Evolutionary conservation across 257 asterid genomes (phyloP), one percentile per base, ranked within the genome.

Genomic region (Gentiana straminea): DNA sequence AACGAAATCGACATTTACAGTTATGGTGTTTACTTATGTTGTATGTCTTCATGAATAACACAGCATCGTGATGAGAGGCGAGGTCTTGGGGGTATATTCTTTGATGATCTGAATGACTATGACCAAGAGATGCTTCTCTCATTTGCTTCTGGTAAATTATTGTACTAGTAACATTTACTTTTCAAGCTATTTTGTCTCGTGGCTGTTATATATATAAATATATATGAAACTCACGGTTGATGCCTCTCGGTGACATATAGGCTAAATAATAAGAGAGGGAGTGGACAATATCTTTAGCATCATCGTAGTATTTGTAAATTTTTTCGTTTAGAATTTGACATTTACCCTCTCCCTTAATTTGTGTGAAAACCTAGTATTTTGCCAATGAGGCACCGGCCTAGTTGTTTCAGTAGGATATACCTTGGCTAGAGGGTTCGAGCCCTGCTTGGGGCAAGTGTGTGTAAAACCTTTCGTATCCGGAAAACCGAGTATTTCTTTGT

Each of bases 51-150:
- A 34, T 65, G 8, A 33, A 13, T 59, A 13, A 36, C 79, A 82
- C 83, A 92, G 98, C 98, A 92, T 69, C 94, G 97, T 36, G 86
- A 79, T 63, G 98, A 91, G 76, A 87, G 98, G 60, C 92, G 98
- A 59, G 98, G 98, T 60, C 94, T 92, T 47, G 98, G 98, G 65
- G 98, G 98, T 72, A 88, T 92, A 64, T 88, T 92, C 61, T 92
- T 92, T 65, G 98, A 92, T 71, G 95, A 92, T 81, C 53, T 92
- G 75, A 92, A 85, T 68, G 67, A 79, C 43, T 85, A 85, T 66
- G 97, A 92, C 57, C 98, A 92, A 68, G 97, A 92, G 70, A 87
- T 92, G 98, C 95, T 92, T 72, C 95, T 92, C 58, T 77, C 98
- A 63, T 92, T 92, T 73, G 82, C 95, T 65, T 77, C 97, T 13